Evolutionary conservation across 1,284 basidiomycete species (phyloP), one percentile per base, ranked within the genome.

Genomic region (Fomes fomentarius): DNA sequence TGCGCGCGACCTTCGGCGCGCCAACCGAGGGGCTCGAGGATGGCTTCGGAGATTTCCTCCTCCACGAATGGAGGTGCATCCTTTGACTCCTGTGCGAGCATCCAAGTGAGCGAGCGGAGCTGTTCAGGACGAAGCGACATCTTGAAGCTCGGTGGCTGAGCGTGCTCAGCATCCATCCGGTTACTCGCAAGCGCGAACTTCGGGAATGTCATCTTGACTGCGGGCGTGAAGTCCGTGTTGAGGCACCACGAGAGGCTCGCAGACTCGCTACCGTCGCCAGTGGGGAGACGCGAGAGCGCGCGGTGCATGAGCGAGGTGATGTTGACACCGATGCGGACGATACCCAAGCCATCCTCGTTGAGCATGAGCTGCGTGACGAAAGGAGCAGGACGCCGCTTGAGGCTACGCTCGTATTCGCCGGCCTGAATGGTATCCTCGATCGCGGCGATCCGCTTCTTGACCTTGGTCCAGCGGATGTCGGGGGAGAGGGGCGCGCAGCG

Each of bases 21-120:
- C 95, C 96, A 98, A 4, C 93, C 91, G 7, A 98, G 77, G 43
- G 93, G 87, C 50, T 85, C 86, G 4, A 96, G 78, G 41, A 91
- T 80, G 0, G 94, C 93, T 69, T 98, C 95, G 0, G 93, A 90
- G 38, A 98, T 93, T 69, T 98, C 95, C 69, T 98, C 95, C 67
- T 98, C 95, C 24, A 93, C 70, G 70, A 97, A 98, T 0, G 89
- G 84, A 12, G 81, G 73, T 6, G 83, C 84, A 47, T 87, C 77
- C 0, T 70, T 60, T 9, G 80, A 77, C 70, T 98, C 95, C 66
- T 94, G 93, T 38, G 76, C 70, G 21, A 96, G 73, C 96, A 98
- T 98, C 95, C 95, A 98, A 48, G 84, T 84, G 39, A 98, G 74
- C 3, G 96, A 98, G 37, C 96, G 89, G 12, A 92, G 79, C 69